Evolutionary conservation across 495 filamentous ascomycete species (phyloP).

Genomic region (Daldinia concentrica): DNA sequence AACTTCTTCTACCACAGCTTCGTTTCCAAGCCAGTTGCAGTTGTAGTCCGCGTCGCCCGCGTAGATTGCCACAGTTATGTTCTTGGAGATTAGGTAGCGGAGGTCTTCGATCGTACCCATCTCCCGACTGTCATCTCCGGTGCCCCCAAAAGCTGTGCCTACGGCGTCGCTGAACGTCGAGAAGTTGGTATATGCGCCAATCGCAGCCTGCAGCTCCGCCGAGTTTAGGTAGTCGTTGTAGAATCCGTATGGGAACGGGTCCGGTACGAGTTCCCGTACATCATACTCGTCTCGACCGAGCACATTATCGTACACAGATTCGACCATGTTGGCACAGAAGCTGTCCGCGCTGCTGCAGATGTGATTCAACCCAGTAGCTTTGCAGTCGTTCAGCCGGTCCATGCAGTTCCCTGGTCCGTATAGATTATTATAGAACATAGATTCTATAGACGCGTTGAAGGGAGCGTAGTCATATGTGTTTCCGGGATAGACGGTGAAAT

Average conservation of each 20-base stretch:
- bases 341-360: conserved; percentile 53
- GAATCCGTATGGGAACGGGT: conserved; percentile 69
- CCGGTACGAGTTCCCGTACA: conserved; percentile 63
- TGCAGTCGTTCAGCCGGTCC: conserved; percentile 65
- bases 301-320: conserved; percentile 61
- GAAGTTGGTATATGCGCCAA: conserved; percentile 69
- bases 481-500: conserved; percentile 63
- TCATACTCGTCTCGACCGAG: conserved; percentile 67
- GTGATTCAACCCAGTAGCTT: conserved; percentile 38
- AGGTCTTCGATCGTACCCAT: conserved; percentile 61
- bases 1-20: conserved; percentile 61
- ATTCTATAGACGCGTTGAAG: conserved; percentile 57
- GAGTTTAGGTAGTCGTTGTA: conserved; percentile 69
- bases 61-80: conserved; percentile 64
- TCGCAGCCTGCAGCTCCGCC: conserved; percentile 62
- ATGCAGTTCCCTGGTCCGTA: conserved; percentile 71
- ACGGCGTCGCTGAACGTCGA: conserved; percentile 60
- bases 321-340: conserved; percentile 66
- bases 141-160: conserved; percentile 58
- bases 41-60: conserved; percentile 72
- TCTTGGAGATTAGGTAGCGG: conserved; percentile 58
- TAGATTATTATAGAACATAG: conserved; percentile 66
- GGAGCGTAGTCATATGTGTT: conserved; percentile 69
- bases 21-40: conserved; percentile 67
- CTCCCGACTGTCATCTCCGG: conserved; percentile 66